These are phyloP conservation scores for Gentiana dahurica DNA, from an alignment of 257 asterid species.

Conservation along the genomic window DNA sequence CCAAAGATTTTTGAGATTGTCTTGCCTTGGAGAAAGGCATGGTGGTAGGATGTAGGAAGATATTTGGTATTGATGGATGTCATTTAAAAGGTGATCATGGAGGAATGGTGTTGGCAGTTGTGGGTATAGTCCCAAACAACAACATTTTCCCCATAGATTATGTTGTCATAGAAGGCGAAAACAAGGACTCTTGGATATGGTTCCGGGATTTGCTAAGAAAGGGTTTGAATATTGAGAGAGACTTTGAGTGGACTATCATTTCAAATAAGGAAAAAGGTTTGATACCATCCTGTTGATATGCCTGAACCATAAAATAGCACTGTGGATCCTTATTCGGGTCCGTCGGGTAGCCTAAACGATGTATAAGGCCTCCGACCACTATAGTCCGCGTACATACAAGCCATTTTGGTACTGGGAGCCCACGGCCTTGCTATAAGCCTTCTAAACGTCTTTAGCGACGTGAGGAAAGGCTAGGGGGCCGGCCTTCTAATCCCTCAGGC, in stretches of 20 bases:
- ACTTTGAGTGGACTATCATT: neutral
- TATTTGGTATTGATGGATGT: neutral
- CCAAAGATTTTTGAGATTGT: too few relatives aligned
- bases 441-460: too few relatives aligned
- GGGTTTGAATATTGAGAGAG: neutral
- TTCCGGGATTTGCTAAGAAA: neutral
- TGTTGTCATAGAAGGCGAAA: neutral
- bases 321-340: too few relatives aligned
- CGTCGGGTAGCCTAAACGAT: too few relatives aligned
- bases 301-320: too few relatives aligned
- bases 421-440: too few relatives aligned
- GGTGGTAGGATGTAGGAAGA: neutral
- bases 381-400: too few relatives aligned
- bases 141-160: neutral
- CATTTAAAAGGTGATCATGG: neutral
- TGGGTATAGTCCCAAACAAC: neutral
- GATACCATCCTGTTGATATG: neutral
- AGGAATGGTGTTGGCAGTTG: neutral
- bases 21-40: neutral
- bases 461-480: too few relatives aligned
- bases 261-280: neutral
- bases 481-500: too few relatives aligned
- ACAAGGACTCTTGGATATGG: neutral
- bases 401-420: neutral
- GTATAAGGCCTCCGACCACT: too few relatives aligned